Evolutionary conservation across 2,329 filamentous ascomycete species (phyloP), one percentile per base, ranked within the genome.

Genomic region (Fragosphaeria purpurea): DNA sequence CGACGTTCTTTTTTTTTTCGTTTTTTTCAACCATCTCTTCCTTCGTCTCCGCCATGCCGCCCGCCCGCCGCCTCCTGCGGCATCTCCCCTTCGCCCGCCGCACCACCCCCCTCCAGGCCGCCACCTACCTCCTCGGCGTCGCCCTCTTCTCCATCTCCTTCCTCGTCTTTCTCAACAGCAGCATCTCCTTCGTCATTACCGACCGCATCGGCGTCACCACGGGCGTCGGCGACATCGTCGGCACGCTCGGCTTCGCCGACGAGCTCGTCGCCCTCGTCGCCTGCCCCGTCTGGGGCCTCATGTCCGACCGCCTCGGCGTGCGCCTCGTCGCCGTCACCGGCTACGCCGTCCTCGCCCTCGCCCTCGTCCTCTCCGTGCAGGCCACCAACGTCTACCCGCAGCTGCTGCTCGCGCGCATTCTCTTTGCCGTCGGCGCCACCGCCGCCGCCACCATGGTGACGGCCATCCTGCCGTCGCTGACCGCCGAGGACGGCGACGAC

Each of bases 401-500:
- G 64, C 72, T 98, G 58, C 71, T 97, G 50, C 70, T 96, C 41
- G 89, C 86, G 50, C 78, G 93, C 57, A 72, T 97, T 47, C 72
- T 94, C 50, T 98, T 98, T 67, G 93, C 90, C 57, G 60, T 96
- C 13, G 93, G 93, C 31, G 93, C 87, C 22, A 89, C 90, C n/a
- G 93, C 91, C 30, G 82, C 86, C 75, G 78, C 89, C 11, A 97
- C 93, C 1, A 98, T 98, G 93, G 93, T 98, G 22, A 97, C 93
- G 7, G 93, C 93, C 4, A 88, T 95, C 44, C 74, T 98, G 31
- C 93, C 93, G 1, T 83, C 77, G 9, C 67, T 85, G 57, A 82
- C 80, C 5, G 76, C 77, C 55, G 76, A 22, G 22, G 22, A 22
- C 22, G 22, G 22, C 22, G 22, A 22, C 22, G 22, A 22, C 22